Conservation (phyloP, 805 yeast genomes). For the Cyberlindnera mrakii region DNA sequence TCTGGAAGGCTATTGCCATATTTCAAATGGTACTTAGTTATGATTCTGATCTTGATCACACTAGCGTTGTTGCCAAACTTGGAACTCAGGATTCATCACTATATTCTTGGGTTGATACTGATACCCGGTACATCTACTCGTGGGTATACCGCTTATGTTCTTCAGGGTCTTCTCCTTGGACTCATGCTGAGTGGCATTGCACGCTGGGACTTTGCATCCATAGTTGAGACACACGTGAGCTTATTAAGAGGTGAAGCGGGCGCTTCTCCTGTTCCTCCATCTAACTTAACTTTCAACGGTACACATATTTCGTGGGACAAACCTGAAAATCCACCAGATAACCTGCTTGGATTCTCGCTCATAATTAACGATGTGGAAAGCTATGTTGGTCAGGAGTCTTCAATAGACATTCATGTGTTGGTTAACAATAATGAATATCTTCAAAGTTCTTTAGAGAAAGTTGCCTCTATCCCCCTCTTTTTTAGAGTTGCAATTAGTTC, state of each 20-base stretch:
- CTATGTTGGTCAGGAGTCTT: slow-evolving; percentile 48
- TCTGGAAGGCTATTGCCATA: slow-evolving; percentile 63
- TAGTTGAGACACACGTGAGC: slow-evolving; percentile 68
- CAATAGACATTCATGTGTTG: slow-evolving; percentile 37
- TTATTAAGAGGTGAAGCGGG: slow-evolving; percentile 72
- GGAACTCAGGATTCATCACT: slow-evolving; percentile 75
- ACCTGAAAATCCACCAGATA: slow-evolving; percentile 4
- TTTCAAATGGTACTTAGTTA: slow-evolving; percentile 43
- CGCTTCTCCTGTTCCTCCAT: slow-evolving; percentile 45
- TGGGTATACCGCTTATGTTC: slow-evolving; percentile 62
- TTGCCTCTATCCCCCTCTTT: slow-evolving; percentile 34
- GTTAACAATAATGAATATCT: slow-evolving; percentile 26
- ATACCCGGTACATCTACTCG: slow-evolving; percentile 81
- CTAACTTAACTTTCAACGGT: slow-evolving; percentile 24
- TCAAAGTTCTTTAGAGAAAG: slow-evolving; percentile 16
- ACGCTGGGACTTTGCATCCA: slow-evolving; percentile 90
- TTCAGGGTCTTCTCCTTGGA: slow-evolving; percentile 84
- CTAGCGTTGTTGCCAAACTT: slow-evolving; percentile 56
- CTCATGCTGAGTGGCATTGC: slow-evolving; percentile 78
- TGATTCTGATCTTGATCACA: slow-evolving; percentile 37
- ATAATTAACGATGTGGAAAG: slow-evolving; percentile 76
- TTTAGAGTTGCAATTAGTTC: slow-evolving; percentile 48
- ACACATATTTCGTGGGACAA: slow-evolving; percentile 24
- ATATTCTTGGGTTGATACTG: slow-evolving; percentile 67
- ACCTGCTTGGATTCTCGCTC: slow-evolving; percentile 46